Evolutionary conservation across 495 filamentous ascomycete genomes (phyloP).

Genomic region (Hyaloscypha bicolor): DNA sequence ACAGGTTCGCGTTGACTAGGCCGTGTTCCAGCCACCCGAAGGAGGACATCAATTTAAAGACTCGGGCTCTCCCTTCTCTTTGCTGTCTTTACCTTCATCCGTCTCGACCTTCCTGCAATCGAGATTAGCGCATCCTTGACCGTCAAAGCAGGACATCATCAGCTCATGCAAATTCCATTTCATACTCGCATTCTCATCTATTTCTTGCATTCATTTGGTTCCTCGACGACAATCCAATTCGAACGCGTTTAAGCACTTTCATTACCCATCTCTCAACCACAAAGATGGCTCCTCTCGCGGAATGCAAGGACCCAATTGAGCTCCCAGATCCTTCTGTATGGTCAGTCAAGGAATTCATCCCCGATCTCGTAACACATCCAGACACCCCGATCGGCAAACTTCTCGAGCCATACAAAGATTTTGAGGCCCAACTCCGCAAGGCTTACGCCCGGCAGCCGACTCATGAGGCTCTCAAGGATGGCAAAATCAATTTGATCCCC

Average conservation of each 20-base stretch:
- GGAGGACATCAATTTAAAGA: background rate
- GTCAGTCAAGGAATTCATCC: conserved; percentile 41
- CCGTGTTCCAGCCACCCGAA: background rate
- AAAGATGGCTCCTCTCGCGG: background rate
- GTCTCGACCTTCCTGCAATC: background rate
- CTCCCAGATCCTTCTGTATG: conserved; percentile 11
- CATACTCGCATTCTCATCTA: background rate
- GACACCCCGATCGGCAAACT: conserved; percentile 56
- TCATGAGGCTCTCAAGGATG: conserved; percentile 59
- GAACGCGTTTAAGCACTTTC: background rate
- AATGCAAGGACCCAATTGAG: conserved; percentile 10
- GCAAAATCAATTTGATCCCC: conserved; percentile 67
- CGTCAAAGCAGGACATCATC: background rate
- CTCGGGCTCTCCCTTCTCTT: background rate
- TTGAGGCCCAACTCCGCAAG: conserved; percentile 67
- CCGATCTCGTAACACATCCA: conserved; percentile 50
- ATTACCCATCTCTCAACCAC: background rate
- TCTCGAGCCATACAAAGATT: conserved; percentile 67
- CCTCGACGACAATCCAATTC: background rate
- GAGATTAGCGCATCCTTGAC: too few relatives aligned
- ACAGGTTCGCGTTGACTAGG: background rate
- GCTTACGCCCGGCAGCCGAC: conserved; percentile 70
- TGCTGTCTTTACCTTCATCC: background rate
- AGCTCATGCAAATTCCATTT: background rate
- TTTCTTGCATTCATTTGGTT: background rate